phyloP scores from a whole-genome alignment of 2,329 filamentous ascomycete species.

The Coniochaeta prunicola region DNA sequence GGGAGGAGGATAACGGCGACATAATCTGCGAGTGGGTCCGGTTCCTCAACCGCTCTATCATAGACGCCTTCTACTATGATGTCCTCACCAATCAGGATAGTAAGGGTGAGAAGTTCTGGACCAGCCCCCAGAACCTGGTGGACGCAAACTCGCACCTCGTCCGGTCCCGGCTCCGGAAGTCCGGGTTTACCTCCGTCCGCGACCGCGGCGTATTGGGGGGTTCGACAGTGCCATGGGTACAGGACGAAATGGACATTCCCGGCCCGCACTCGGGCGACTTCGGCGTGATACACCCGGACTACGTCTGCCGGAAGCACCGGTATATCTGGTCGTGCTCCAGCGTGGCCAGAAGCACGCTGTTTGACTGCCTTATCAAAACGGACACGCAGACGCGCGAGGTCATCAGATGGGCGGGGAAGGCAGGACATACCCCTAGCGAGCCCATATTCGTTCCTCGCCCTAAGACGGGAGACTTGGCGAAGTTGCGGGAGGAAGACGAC shows the following conservation, averaged over 20 bases:
- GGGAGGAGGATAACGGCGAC: constrained; percentile 45
- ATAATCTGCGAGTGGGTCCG: constrained; percentile 60
- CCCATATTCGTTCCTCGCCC: constrained; percentile 57
- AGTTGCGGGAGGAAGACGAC: constrained; percentile 19
- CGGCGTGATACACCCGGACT: constrained; percentile 56
- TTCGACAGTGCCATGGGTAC: constrained; percentile 17
- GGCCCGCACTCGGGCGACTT: constrained; percentile 53
- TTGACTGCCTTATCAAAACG: constrained; percentile 61
- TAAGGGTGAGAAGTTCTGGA: constrained; percentile 34
- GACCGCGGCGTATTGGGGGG: too few species aligned
- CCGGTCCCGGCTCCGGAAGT: constrained; percentile 31
- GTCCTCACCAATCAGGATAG: constrained; percentile 49
- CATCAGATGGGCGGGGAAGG: constrained; percentile 47
- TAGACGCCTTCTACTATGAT: constrained; percentile 63
- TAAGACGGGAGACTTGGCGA: constrained; percentile 9
- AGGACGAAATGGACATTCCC: constrained; percentile 31
- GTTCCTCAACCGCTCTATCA: constrained; percentile 57
- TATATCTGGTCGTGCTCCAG: constrained; percentile 53
- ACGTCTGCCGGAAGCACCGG: constrained; percentile 43
- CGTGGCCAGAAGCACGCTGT: constrained; percentile 50
- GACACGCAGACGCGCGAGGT: constrained; percentile 47
- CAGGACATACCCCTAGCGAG: constrained; percentile 61
- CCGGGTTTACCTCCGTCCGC: not conserved
- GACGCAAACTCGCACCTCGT: constrained; percentile 29
- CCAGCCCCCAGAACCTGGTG: constrained; percentile 28